These are phyloP conservation scores for Penicillium soppii DNA, from an alignment of 495 filamentous ascomycete genomes.

Conservation along the genomic window DNA sequence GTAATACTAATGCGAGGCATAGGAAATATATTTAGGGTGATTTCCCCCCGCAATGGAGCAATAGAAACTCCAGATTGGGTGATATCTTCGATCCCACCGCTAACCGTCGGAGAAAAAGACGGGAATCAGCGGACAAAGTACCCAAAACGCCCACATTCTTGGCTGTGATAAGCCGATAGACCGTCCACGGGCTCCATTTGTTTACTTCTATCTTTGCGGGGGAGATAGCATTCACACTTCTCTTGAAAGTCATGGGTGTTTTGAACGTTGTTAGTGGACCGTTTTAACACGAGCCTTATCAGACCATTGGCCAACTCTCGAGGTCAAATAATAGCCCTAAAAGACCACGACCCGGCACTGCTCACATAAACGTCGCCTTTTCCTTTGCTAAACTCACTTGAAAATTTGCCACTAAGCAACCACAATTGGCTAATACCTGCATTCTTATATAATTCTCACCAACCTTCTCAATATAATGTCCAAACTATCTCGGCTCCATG, in stretches of 20 bases:
- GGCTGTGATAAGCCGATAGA: background rate
- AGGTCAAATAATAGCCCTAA: background rate
- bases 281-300: background rate
- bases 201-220: background rate
- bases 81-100: background rate
- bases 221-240: background rate
- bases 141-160: background rate
- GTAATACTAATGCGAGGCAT: background rate
- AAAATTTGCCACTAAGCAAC: too few relatives aligned
- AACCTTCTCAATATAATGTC: slow-evolving; percentile 8
- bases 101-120: slow-evolving; percentile 1
- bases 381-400: too few relatives aligned
- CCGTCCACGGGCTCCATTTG: background rate
- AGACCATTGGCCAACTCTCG: background rate
- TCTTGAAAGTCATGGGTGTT: background rate
- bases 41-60: background rate
- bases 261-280: background rate
- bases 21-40: background rate
- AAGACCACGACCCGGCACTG: too few relatives aligned
- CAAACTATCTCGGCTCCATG: slow-evolving; percentile 15
- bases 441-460: background rate
- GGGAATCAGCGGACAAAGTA: background rate
- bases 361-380: too few relatives aligned
- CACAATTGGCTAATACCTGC: too few relatives aligned
- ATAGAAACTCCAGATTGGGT: background rate